Percentiles rank a stretch among this genome's conserved stretches.
phyloP scores from a whole-genome alignment of 1,139 yeast genomes.

The Lodderomyces orthopsilosis region DNA sequence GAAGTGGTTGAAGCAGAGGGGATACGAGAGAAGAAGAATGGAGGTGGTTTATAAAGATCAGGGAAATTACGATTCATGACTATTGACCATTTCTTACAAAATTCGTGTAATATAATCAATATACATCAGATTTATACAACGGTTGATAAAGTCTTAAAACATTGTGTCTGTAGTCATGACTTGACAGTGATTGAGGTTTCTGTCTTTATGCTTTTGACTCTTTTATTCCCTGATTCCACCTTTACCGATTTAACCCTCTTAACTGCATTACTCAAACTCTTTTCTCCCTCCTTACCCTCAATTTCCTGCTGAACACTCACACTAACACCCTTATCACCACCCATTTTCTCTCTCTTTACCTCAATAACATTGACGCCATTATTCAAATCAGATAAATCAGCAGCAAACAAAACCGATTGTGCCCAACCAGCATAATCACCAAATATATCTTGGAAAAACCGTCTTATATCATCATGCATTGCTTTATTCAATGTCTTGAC shows the following conservation, averaged over 20 bases:
- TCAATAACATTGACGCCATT: slow-evolving; percentile 39
- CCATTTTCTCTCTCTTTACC: slow-evolving; percentile 2
- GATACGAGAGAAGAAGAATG: neutral
- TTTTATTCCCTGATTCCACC: neutral
- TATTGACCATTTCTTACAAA: neutral
- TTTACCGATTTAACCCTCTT: neutral
- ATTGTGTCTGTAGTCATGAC: neutral
- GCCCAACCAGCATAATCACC: slow-evolving; percentile 98
- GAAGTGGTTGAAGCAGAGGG: slow-evolving; percentile 4
- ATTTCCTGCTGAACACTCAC: neutral
- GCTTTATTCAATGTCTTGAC: slow-evolving; percentile 52
- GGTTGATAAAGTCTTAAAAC: neutral
- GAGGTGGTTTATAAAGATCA: neutral
- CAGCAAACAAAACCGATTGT: slow-evolving; percentile 85
- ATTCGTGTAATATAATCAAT: neutral
- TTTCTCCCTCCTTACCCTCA: neutral
- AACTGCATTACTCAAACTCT: neutral
- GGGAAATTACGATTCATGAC: neutral
- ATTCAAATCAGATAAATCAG: slow-evolving; percentile 65
- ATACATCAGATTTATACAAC: neutral
- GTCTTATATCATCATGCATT: slow-evolving; percentile 61
- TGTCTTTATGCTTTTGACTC: neutral
- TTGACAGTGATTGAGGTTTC: neutral
- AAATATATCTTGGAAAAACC: slow-evolving; percentile 67
- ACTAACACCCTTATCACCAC: neutral